Conservation (phyloP, 768 basidiomycete genomes). For the Psilocybe azurescens region DNA sequence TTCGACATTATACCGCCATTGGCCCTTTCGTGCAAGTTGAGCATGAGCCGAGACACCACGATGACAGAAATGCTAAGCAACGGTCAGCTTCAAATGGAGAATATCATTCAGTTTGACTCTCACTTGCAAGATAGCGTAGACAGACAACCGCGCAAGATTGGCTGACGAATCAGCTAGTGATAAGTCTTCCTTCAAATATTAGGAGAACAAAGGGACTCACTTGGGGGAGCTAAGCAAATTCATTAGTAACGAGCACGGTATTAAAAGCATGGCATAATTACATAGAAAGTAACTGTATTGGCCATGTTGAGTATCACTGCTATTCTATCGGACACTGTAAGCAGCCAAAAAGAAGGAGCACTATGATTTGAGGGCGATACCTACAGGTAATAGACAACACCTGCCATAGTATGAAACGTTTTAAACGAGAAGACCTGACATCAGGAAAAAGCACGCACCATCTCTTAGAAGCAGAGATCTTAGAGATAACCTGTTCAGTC, state of each 20-base stretch:
- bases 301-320: not conserved
- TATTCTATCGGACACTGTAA: not conserved
- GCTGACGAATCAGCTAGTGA: not conserved
- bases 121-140: slow-evolving; percentile 3
- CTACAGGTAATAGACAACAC: not conserved
- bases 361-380: not conserved
- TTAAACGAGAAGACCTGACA: too few species aligned
- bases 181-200: too few species aligned
- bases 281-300: slow-evolving; percentile 5
- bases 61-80: not conserved
- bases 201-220: not conserved
- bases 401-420: not conserved
- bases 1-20: not conserved
- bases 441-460: not conserved
- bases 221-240: not conserved
- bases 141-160: not conserved
- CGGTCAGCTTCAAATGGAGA: not conserved
- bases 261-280: not conserved
- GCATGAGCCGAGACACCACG: slow-evolving; percentile 8
- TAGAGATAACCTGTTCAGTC: not conserved
- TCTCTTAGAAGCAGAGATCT: slow-evolving; percentile 1
- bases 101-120: not conserved
- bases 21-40: slow-evolving; percentile 1
- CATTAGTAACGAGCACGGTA: not conserved
- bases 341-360: not conserved